These are phyloP conservation scores for Hypoxylon rickii DNA, from an alignment of 495 filamentous ascomycete genomes.

Conservation along the genomic window DNA sequence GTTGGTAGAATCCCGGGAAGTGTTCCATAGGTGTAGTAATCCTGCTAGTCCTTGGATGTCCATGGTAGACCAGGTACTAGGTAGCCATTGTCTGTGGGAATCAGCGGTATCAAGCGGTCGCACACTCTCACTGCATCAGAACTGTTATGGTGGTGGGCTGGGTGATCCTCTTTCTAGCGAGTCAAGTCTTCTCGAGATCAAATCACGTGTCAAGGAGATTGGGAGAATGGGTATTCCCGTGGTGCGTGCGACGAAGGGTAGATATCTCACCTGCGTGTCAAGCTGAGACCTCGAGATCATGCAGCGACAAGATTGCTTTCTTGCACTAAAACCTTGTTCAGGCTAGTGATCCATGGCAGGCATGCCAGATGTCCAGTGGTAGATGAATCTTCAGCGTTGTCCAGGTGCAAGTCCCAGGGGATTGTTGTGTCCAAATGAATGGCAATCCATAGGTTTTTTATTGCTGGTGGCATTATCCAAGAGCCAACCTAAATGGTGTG, in stretches of 20 bases:
- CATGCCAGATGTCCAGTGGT: constrained; percentile 23
- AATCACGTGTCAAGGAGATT: constrained; percentile 13
- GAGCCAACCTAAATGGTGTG: constrained; percentile 4
- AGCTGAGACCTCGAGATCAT: constrained; percentile 1
- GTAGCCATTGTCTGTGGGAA: constrained; percentile 7
- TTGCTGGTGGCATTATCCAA: constrained; percentile 6
- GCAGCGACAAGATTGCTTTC: constrained; percentile 8
- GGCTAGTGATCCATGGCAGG: constrained; percentile 32
- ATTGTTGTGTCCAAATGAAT: constrained; percentile 15
- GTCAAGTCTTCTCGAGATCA: constrained; percentile 13
- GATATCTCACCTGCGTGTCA: constrained; percentile 25
- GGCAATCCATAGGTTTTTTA: constrained; percentile 12
- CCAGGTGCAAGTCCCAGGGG: constrained; percentile 4
- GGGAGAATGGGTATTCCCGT: constrained; percentile 11
- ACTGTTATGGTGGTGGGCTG: constrained; percentile 1
- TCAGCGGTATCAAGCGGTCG: constrained; percentile 14
- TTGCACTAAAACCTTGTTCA: constrained; percentile 15
- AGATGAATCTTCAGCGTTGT: constrained; percentile 1
- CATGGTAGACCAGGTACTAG: constrained; percentile 14
- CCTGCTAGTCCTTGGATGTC: constrained; percentile 5
- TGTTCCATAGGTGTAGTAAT: neutral
- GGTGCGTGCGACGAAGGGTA: constrained; percentile 8
- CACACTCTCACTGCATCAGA: constrained; percentile 5
- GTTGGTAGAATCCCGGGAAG: too few relatives aligned
- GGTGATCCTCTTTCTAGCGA: neutral